These are phyloP conservation scores for Ceriops zippeliana DNA, from an alignment of 345 rosid species.

Conservation along the genomic window DNA sequence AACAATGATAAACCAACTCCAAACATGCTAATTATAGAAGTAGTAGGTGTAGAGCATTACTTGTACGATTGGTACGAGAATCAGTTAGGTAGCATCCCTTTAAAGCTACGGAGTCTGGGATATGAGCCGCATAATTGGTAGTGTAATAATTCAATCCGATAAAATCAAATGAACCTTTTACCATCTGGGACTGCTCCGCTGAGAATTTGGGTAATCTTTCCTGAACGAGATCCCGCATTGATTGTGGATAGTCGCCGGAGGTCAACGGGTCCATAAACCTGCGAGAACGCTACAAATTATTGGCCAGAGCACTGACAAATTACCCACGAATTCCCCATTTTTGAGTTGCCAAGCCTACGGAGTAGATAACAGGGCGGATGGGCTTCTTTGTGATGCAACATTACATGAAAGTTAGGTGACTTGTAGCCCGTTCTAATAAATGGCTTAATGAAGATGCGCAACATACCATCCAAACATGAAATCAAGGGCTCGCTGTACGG, in stretches of 20 bases:
- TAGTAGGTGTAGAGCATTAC: not conserved
- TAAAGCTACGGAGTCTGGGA: not conserved
- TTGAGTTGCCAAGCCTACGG: too few species aligned
- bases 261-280: too few species aligned
- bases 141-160: slow-evolving; percentile 14
- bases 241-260: not conserved
- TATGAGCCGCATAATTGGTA: not conserved
- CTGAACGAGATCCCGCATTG: slow-evolving; percentile 1
- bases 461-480: too few species aligned
- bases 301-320: too few species aligned
- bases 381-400: too few species aligned
- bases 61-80: not conserved
- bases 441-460: too few species aligned
- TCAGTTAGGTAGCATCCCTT: not conserved
- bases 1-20: not conserved
- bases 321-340: too few species aligned
- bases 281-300: too few species aligned
- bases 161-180: slow-evolving; percentile 12
- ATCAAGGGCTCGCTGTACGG: too few species aligned
- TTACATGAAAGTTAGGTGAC: too few species aligned
- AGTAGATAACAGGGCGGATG: too few species aligned
- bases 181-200: not conserved
- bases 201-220: slow-evolving; percentile 7
- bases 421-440: too few species aligned
- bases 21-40: not conserved